Conservation (phyloP, 2,329 filamentous ascomycete species). For the Sporothrix variecibatus region DNA sequence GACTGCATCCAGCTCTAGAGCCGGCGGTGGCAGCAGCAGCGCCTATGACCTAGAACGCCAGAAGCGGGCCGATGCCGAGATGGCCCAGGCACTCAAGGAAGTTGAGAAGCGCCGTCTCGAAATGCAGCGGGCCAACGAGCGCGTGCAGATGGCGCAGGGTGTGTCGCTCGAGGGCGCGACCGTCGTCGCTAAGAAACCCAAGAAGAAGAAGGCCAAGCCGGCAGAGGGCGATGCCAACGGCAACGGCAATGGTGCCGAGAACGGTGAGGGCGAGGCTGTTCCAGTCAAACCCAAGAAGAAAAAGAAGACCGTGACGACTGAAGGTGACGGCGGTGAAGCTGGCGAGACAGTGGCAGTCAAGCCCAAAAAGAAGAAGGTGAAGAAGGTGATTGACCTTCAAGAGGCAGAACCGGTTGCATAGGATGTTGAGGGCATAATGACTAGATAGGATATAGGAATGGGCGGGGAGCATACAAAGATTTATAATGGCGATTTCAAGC, state of each 20-base stretch:
- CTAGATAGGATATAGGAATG: conserved; percentile 9
- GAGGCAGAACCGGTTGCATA: conserved; percentile 15
- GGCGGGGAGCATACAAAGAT: background rate
- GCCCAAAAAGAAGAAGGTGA: conserved; percentile 38
- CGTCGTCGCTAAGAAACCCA: conserved; percentile 68
- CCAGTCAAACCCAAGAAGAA: conserved; percentile 42
- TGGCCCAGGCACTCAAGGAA: conserved; percentile 84
- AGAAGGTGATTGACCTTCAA: conserved; percentile 31
- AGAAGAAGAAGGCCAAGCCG: conserved; percentile 68
- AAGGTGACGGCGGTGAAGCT: conserved; percentile 26
- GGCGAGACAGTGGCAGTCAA: conserved; percentile 31
- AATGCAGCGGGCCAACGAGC: conserved; percentile 81
- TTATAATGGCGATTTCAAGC: background rate
- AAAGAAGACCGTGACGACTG: conserved; percentile 31
- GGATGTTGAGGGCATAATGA: background rate
- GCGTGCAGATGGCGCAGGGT: conserved; percentile 70
- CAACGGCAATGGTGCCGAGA: conserved; percentile 58
- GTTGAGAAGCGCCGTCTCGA: conserved; percentile 83
- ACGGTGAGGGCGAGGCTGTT: conserved; percentile 32
- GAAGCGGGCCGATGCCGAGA: conserved; percentile 80
- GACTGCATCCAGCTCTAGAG: conserved; percentile 25
- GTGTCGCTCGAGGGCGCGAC: conserved; percentile 65
- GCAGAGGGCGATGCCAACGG: conserved; percentile 65
- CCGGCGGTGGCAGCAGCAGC: conserved; percentile 24
- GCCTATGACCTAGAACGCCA: conserved; percentile 64